These are phyloP conservation scores for Cynanchum wilfordii DNA, from an alignment of 257 asterid genomes.

Conservation along the genomic window DNA sequence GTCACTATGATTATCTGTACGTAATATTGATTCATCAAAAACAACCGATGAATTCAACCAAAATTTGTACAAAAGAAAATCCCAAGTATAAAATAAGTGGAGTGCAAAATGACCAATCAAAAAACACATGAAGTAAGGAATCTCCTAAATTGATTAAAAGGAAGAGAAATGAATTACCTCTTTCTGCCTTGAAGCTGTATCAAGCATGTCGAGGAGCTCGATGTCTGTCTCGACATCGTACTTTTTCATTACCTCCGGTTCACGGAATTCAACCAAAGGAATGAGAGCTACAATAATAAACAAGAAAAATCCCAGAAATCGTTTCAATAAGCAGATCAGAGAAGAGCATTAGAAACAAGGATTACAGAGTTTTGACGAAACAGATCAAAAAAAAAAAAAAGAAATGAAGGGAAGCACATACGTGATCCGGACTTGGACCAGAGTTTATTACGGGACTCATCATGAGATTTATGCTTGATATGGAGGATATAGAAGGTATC, in stretches of 20 bases:
- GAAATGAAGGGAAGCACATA: slow-evolving; percentile 18
- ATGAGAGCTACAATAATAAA: slow-evolving; percentile 50
- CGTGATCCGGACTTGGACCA: slow-evolving; percentile 73
- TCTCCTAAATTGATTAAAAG: background rate
- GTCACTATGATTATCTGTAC: slow-evolving; percentile 54
- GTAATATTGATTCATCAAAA: background rate
- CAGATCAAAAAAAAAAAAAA: background rate
- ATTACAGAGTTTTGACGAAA: background rate
- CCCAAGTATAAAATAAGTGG: background rate
- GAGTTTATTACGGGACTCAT: slow-evolving; percentile 41
- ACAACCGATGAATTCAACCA: background rate
- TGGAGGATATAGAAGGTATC: slow-evolving; percentile 61
- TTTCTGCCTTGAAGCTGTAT: slow-evolving; percentile 76
- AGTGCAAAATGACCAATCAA: background rate
- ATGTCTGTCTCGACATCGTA: slow-evolving; percentile 52
- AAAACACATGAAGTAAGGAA: background rate
- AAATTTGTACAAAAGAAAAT: background rate
- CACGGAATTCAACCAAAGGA: slow-evolving; percentile 76
- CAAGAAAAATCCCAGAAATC: background rate
- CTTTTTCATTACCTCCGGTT: slow-evolving; percentile 61
- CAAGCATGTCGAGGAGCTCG: slow-evolving; percentile 79
- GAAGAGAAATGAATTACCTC: slow-evolving; percentile 44
- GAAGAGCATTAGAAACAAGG: background rate
- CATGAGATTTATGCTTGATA: slow-evolving; percentile 27
- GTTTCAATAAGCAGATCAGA: background rate